Base-by-base conservation (phyloP, 129 eudicot genomes). In the Smallanthus sonchifolius region DNA sequence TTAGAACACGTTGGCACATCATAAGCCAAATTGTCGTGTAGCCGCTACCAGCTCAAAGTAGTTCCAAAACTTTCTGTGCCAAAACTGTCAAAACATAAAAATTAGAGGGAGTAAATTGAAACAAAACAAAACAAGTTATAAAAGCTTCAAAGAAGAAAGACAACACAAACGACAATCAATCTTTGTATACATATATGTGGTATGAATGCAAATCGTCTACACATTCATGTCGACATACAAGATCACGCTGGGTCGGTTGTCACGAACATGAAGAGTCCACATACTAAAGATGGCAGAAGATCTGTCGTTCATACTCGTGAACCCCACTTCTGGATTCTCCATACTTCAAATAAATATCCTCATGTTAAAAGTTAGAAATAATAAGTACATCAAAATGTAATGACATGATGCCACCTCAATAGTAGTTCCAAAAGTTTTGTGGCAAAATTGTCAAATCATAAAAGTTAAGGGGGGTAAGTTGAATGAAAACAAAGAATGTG, bases 91-190 rank as follows among this genome's bases (percentile, higher is more conserved):
- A 34, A 60, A 30, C 61, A 19, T 47, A 37, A 68, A 48, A 60
- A 54, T 44, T 47, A 66, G 48, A 47, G 56, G 65, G 5, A 3
- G 11, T 48, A 15, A 36, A 59, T 8, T 62, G 8, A 10, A 15
- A 60, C 30, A 60, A 44, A 49, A 69, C 52, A 60, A 48, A 77
- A 47, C 37, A 37, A 45, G 63, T 45, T 45, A 39, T 37, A 45
- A 48, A 69, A 70, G 45, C 55, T 34, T 60, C 16, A 62, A 48
- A 48, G 66, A 40, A 10, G 65, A 69, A 69, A 77, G 76, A 77
- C 76, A 28, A 70, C 65, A 62, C 19, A 67, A 67, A 68, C 38
- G 81, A 77, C 75, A 77, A 76, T 34, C 2, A 43, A 48, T 77
- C 40, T 15, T 43, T 69, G 49, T 45, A 43, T 13, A 54, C 48